Base-by-base conservation (phyloP, 2,329 filamentous ascomycete genomes). In the Diaporthe batatas region DNA sequence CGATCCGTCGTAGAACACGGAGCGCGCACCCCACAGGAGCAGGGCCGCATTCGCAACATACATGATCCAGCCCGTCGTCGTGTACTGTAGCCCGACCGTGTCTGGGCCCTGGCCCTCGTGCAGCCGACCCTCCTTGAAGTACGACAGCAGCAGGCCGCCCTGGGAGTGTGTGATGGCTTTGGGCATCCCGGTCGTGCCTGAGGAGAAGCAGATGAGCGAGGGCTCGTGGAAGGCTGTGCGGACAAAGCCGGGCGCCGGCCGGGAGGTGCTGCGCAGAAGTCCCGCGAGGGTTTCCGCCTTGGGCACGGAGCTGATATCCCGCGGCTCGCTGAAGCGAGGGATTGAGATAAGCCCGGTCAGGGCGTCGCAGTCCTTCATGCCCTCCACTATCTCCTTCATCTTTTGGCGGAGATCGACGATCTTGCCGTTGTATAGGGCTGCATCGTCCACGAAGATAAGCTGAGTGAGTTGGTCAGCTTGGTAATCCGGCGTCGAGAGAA, bases 11-110 rank as follows among this genome's bases (percentile, higher is more conserved):
- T 97, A 97, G n/a, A 96, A 84, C 1, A 97, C 81, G 1, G 88
- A 84, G 7, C 89, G 86, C 0, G 86, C 85, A 10, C 93, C 93
- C 51, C 86, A 82, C 1, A 92, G 77, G 10, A 96, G 84, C 5
- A 86, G 84, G 25, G 86, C 84, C 0, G 94, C 84, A 49, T 87
- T 88, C 3, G 86, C 83, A 11, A 95, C 84, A 79, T 96, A 96
- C 94, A 97, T 97, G 82, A 97, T 96, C 94, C 94, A 97, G 0
- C 93, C 92, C 0, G 92, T 94, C 0, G 91, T 92, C 0, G 91
- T 90, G 78, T 87, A 90, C 79, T 90, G 88, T 72, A 90, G 76
- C 0, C 81, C 79, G 1, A 89, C 84, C 55, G 81, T 83, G n/a
- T 82, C 78, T 0, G 83, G 76, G 0, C 75, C 79, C 5, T 82